Evolutionary conservation across 371 early-diverging fungal genomes (phyloP).

Genomic region (Antonospora locustae): DNA sequence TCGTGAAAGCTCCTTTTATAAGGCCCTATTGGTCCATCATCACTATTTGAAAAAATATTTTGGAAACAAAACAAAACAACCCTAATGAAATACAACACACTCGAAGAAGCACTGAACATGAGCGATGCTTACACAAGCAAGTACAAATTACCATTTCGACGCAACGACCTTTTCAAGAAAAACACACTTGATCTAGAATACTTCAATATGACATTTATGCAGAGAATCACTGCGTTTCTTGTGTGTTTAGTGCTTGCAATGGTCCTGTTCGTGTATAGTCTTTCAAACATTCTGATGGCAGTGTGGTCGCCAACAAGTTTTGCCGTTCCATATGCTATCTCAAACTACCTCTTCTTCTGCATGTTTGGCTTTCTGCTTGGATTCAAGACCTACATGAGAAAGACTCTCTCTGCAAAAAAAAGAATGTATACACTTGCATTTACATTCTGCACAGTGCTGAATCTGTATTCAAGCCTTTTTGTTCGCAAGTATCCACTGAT

Average conservation of each 20-base stretch:
- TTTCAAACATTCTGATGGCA: constrained; percentile 27
- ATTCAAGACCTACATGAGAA: constrained; percentile 46
- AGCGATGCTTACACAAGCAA: constrained; percentile 10
- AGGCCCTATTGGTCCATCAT: no score
- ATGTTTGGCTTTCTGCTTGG: constrained; percentile 51
- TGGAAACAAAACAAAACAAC: no score
- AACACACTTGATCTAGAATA: constrained; percentile 35
- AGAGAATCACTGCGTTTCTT: constrained; percentile 39
- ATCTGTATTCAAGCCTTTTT: constrained; percentile 30
- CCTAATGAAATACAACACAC: constrained; percentile 36
- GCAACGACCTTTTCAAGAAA: constrained; percentile 32
- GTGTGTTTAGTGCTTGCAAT: constrained; percentile 33
- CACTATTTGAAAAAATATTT: no score
- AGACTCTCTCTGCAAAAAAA: constrained; percentile 35
- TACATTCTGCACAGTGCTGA: constrained; percentile 29
- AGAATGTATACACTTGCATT: constrained; percentile 38
- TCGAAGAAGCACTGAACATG: constrained; percentile 33
- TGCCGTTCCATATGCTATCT: constrained; percentile 47
- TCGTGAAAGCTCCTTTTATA: no score
- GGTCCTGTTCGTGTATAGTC: constrained; percentile 33
- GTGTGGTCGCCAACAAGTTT: constrained; percentile 37
- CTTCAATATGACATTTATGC: constrained; percentile 40
- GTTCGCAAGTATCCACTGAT: constrained; percentile 23
- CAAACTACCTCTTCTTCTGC: constrained; percentile 48
- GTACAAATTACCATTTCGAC: constrained; percentile 22